Base-by-base conservation (phyloP, 352 stramenopile species). In the Pythium myriotylum region DNA sequence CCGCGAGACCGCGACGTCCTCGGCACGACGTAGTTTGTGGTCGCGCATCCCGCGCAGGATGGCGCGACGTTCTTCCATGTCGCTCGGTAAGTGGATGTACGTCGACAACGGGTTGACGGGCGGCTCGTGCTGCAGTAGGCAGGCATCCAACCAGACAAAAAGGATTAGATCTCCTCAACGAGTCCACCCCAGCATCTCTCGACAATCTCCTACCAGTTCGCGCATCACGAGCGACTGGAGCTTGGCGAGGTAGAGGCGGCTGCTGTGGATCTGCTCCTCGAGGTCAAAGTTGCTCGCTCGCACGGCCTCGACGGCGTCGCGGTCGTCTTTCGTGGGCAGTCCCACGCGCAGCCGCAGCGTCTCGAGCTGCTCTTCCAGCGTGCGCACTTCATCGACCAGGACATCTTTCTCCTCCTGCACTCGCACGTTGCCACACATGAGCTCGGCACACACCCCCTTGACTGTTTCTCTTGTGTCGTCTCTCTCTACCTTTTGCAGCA, bases 261-360 rank as follows among this genome's bases (percentile, higher is more conserved):
- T 67, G 16, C n/a, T 22, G 51, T 67, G 59, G 37, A 67, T 67
- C 43, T 67, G 24, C 12, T 67, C 59, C 35, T 67, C 59, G 14
- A 60, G 16, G 0, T 54, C 50, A n/a, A 54, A 50, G 35, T 59
- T 67, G 8, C 35, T 29, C 16, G 41, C 12, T 17, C 53, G 41
- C 5, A 56, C 22, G 14, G 33, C 49, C 16, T 42, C 59, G 0
- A 67, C 50, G 16, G 50, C 43, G 4, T 54, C n/a, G 41, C 54
- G 23, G 41, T 67, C 59, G 16, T 60, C 16, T 10, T 33, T 40
- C 4, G 59, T 60, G 3, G 59, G 59, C 19, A 67, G 23, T 2
- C 59, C 59, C 4, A 33, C 49, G 14, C 40, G 55, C 41, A 67
- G 47, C 32, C 58, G 58, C 42, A 67, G 59, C 32, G 46, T 26